A percentile compares a stretch with the other conserved stretches of the same genome.
Conservation (phyloP, 179 eudicot species). For the Gypsophila paniculata region DNA sequence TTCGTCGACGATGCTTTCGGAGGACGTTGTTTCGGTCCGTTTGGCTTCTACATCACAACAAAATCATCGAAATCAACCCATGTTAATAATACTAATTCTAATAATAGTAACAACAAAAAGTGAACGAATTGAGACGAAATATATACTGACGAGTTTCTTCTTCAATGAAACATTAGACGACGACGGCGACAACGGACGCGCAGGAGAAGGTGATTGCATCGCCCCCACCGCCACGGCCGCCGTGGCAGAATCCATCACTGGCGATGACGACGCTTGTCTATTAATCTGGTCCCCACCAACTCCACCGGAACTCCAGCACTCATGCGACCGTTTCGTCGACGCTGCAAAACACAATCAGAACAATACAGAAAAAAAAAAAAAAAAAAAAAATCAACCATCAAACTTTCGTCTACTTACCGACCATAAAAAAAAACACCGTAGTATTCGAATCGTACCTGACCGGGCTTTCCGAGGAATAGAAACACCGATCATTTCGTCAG, state of each 20-base stretch:
- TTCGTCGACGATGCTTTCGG: slow-evolving; percentile 51
- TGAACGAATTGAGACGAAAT: not conserved
- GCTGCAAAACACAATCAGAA: slow-evolving; percentile 29
- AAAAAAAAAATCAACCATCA: not conserved
- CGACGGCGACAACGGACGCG: slow-evolving; percentile 68
- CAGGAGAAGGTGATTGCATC: slow-evolving; percentile 31
- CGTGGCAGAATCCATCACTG: slow-evolving; percentile 43
- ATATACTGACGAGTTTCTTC: slow-evolving; percentile 67
- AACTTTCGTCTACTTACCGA: not conserved
- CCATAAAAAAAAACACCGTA: too few relatives aligned
- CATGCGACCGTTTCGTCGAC: slow-evolving; percentile 79
- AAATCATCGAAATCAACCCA: slow-evolving; percentile 12
- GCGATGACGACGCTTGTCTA: slow-evolving; percentile 60
- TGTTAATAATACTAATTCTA: too few relatives aligned
- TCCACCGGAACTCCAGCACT: slow-evolving; percentile 54
- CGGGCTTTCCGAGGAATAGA: slow-evolving; percentile 91
- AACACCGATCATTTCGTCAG: slow-evolving; percentile 85
- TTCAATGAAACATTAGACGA: slow-evolving; percentile 57
- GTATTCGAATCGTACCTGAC: slow-evolving; percentile 45
- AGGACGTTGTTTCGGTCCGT: slow-evolving; percentile 61
- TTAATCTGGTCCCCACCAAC: slow-evolving; percentile 36
- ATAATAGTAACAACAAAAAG: too few relatives aligned
- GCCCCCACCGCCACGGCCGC: slow-evolving; percentile 29
- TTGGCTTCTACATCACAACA: slow-evolving; percentile 57
- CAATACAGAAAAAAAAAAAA: not conserved